Base-by-base conservation (phyloP, 139 green algal genomes). In the Chlamydomonas schloesseri region DNA sequence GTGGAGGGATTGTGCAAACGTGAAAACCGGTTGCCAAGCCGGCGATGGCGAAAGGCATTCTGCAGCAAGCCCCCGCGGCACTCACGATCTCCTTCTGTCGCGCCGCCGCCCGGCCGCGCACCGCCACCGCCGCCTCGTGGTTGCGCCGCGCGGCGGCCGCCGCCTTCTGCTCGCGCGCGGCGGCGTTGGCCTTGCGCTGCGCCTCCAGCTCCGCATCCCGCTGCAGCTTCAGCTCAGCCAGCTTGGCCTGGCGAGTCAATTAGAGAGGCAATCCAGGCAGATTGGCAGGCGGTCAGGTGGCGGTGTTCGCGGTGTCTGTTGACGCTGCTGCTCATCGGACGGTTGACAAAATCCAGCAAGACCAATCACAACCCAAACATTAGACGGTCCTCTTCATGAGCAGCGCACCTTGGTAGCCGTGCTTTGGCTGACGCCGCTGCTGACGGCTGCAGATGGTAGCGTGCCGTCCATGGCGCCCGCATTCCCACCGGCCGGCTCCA, bases 151-250 rank as follows among this genome's bases (percentile, higher is more conserved):
- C 90, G 29, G 37, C 83, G 24, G 81, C 65, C 28, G 91, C 88
- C 64, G 82, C 75, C 55, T 78, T 74, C 34, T 73, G 89, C 73
- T 90, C 91, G 0, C 80, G 34, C 36, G 93, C 90, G n/a, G 60
- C 72, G 47, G 77, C 80, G 33, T 94, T 90, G 36, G 77, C 69
- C 28, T 77, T 55, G 78, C 89, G 95, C 83, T 88, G 92, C 36
- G 67, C 67, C 72, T 81, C 86, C 57, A 95, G 87, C 86, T 94
- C 93, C 67, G 90, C 89, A 17, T 85, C 69, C 31, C 68, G 75
- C 84, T 89, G 68, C 33, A 80, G 17, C 50, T 62, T 58, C 13
- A 87, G 11, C 55, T 87, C 81, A 14, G 47, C 31, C 50, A 87
- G 69, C 68, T 87, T 87, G 69, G 70, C 81, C 81, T 87, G 50